Evolutionary conservation across 768 basidiomycete species (phyloP).

Genomic region (Coprinopsis marcescibilis): DNA sequence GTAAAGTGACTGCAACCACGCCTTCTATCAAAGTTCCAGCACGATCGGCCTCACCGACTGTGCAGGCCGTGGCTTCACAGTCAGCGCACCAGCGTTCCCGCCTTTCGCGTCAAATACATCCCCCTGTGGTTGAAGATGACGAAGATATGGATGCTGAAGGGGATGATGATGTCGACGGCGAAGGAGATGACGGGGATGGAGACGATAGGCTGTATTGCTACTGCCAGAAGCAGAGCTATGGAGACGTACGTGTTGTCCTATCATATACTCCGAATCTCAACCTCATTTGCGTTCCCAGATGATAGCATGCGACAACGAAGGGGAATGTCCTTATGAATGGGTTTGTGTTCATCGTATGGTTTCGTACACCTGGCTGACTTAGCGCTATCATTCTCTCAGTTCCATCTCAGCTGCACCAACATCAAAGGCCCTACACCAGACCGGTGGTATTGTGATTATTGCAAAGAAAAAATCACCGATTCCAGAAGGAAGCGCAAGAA

Average conservation of each 20-base stretch:
- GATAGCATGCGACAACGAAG: slow-evolving; percentile 69
- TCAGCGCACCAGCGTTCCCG: slow-evolving; percentile 38
- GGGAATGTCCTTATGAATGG: slow-evolving; percentile 62
- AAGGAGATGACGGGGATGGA: slow-evolving; percentile 35
- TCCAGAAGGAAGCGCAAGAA: slow-evolving; percentile 35
- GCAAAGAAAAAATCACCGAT: slow-evolving; percentile 30
- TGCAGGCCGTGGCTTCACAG: slow-evolving; percentile 20
- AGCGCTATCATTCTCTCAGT: slow-evolving; percentile 28
- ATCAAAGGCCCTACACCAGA: slow-evolving; percentile 42
- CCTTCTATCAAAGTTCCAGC: slow-evolving; percentile 37
- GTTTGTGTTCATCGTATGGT: slow-evolving; percentile 24
- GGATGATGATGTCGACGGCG: slow-evolving; percentile 3
- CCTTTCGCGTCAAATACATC: slow-evolving; percentile 40
- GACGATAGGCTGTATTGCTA: slow-evolving; percentile 47
- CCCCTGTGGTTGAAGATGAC: slow-evolving; percentile 36
- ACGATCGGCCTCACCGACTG: slow-evolving; percentile 35
- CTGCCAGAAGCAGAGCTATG: slow-evolving; percentile 46
- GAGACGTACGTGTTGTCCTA: slow-evolving; percentile 32
- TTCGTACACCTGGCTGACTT: neutral
- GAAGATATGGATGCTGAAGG: slow-evolving; percentile 27
- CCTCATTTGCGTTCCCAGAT: slow-evolving; percentile 32
- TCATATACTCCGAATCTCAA: neutral
- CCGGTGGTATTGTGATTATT: slow-evolving; percentile 53
- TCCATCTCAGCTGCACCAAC: slow-evolving; percentile 55
- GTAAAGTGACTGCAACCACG: slow-evolving; percentile 25